Evolutionary conservation across 192 early-diverging fungal species (phyloP).

Genomic region (Coemansia pectinata): DNA sequence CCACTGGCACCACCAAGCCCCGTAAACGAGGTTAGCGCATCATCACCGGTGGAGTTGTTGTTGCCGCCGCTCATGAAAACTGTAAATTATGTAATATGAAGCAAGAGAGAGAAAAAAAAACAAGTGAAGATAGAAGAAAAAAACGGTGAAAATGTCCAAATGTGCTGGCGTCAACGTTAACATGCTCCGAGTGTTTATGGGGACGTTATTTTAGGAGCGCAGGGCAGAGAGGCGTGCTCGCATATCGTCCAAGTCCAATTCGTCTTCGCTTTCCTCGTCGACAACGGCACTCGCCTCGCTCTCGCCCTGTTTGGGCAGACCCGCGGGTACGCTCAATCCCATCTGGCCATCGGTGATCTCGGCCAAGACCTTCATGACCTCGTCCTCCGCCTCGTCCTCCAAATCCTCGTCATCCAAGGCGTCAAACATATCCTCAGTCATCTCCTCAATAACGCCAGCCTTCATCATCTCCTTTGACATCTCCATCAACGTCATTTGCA

Average conservation of each 20-base stretch:
- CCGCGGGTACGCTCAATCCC: not conserved
- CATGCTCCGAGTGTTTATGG: not conserved
- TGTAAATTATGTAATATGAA: not conserved
- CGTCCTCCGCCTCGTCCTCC: slow-evolving; percentile 92
- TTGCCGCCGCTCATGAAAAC: slow-evolving; percentile 12
- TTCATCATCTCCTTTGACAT: slow-evolving; percentile 97
- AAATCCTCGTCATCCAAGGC: slow-evolving; percentile 83
- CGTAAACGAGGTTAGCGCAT: slow-evolving; percentile 29
- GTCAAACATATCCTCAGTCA: slow-evolving; percentile 90
- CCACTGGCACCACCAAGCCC: slow-evolving; percentile 26
- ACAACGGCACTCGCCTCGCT: slow-evolving; percentile 38
- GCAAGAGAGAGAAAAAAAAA: not conserved
- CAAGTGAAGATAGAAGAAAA: not conserved
- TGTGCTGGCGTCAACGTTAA: not conserved
- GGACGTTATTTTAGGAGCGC: slow-evolving; percentile 51
- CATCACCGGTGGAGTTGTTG: slow-evolving; percentile 10
- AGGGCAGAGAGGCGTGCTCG: slow-evolving; percentile 81
- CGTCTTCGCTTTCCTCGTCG: slow-evolving; percentile 65
- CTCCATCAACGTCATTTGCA: slow-evolving; percentile 83
- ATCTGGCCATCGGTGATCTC: slow-evolving; percentile 83
- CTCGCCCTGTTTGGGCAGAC: not conserved
- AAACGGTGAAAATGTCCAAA: not conserved
- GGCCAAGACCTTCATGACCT: slow-evolving; percentile 89
- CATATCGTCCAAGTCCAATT: slow-evolving; percentile 82
- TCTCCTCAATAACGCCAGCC: slow-evolving; percentile 96